These are phyloP conservation scores for Penicillium argentinense DNA, from an alignment of 495 filamentous ascomycete genomes.

Conservation along the genomic window DNA sequence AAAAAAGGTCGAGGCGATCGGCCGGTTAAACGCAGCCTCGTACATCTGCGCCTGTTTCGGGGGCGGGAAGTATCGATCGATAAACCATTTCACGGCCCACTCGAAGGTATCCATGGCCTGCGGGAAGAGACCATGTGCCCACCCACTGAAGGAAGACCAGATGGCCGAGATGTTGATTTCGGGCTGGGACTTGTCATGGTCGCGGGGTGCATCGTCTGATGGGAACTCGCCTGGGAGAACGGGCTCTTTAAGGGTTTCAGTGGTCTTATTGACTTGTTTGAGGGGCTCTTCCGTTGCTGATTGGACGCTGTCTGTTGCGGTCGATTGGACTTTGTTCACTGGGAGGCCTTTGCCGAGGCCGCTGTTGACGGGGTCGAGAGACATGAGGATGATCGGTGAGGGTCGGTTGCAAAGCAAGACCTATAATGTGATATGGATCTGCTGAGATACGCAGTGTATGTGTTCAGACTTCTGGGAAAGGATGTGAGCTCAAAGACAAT, in stretches of 20 bases:
- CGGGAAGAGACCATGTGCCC: slow-evolving; percentile 21
- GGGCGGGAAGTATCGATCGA: slow-evolving; percentile 30
- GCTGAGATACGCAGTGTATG: too few species aligned
- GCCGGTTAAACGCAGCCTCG: slow-evolving; percentile 29
- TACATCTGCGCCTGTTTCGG: slow-evolving; percentile 31
- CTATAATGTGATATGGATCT: too few species aligned
- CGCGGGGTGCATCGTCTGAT: slow-evolving; percentile 22
- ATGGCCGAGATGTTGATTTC: slow-evolving; percentile 20
- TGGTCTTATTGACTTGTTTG: slow-evolving; percentile 18
- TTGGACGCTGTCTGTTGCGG: slow-evolving; percentile 17
- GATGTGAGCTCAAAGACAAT: too few species aligned
- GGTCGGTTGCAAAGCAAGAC: too few species aligned
- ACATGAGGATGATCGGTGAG: slow-evolving; percentile 19
- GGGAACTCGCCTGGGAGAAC: slow-evolving; percentile 35
- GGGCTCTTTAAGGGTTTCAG: slow-evolving; percentile 21
- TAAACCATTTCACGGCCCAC: slow-evolving; percentile 20
- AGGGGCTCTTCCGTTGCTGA: slow-evolving; percentile 18
- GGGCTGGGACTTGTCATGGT: slow-evolving; percentile 13
- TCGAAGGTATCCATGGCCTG: slow-evolving; percentile 33
- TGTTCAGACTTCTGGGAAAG: too few species aligned
- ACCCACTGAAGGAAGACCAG: slow-evolving; percentile 13
- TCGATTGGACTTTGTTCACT: slow-evolving; percentile 13
- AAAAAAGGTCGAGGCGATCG: slow-evolving; percentile 35
- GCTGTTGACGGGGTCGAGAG: slow-evolving; percentile 29
- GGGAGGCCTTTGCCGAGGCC: slow-evolving; percentile 23